Evolutionary conservation across 2,329 filamentous ascomycete genomes (phyloP).

Genomic region (Sordariomycetes sp.): DNA sequence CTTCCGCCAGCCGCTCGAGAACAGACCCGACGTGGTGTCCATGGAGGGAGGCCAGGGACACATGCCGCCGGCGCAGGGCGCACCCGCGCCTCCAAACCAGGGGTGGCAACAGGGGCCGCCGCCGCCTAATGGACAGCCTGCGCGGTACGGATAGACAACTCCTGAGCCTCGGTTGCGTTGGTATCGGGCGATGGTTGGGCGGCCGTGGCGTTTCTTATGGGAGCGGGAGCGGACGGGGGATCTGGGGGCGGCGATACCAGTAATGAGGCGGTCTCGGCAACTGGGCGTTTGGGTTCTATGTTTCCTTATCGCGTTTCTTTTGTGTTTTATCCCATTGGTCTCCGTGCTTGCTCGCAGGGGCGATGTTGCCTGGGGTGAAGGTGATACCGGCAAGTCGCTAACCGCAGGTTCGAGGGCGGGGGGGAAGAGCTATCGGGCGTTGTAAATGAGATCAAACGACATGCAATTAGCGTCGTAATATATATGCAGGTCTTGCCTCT

Average conservation of each 20-base stretch:
- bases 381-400: neutral
- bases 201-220: neutral
- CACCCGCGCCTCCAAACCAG: slow-evolving; percentile 18
- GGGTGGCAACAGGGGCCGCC: slow-evolving; percentile 17
- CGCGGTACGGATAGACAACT: slow-evolving; percentile 5
- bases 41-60: slow-evolving; percentile 33
- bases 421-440: too few relatives aligned
- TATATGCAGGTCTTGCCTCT: too few relatives aligned
- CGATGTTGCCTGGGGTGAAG: neutral
- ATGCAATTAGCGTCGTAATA: too few relatives aligned
- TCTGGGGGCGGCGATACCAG: neutral
- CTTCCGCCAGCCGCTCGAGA: slow-evolving; percentile 57
- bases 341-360: neutral
- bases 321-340: neutral
- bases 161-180: neutral
- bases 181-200: neutral
- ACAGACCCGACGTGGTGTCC: slow-evolving; percentile 43
- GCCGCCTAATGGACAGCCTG: slow-evolving; percentile 9
- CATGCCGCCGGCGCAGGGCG: slow-evolving; percentile 18
- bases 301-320: neutral
- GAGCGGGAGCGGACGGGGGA: neutral
- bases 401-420: too few relatives aligned
- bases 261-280: neutral
- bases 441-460: too few relatives aligned
- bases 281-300: neutral